Evolutionary conservation across 495 filamentous ascomycete genomes (phyloP).

Genomic region (Melanomma pulvis-pyrius): DNA sequence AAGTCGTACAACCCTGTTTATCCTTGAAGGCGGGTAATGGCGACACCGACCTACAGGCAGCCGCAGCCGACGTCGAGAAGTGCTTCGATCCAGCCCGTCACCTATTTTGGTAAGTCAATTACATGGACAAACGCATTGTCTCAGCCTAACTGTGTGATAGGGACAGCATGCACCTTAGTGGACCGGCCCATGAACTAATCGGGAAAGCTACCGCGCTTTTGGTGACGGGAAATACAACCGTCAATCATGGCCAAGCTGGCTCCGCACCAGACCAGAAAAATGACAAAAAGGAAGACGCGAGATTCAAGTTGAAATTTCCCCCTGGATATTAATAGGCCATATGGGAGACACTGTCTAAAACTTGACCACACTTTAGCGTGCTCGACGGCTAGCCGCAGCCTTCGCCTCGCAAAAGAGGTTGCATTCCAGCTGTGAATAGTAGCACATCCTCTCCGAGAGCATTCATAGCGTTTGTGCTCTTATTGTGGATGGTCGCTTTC

Average conservation of each 20-base stretch:
- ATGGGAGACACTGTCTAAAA: not conserved
- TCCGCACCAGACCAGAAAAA: not conserved
- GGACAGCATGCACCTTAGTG: slow-evolving; percentile 33
- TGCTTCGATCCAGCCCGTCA: slow-evolving; percentile 27
- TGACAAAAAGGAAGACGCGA: not conserved
- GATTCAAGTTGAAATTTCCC: slow-evolving; percentile 29
- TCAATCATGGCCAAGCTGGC: slow-evolving; percentile 10
- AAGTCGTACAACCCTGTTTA: slow-evolving; percentile 33
- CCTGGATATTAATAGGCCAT: slow-evolving; percentile 32
- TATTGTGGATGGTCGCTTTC: slow-evolving; percentile 12
- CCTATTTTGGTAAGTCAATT: slow-evolving; percentile 33
- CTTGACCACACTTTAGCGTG: slow-evolving; percentile 12
- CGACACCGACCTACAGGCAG: slow-evolving; percentile 5
- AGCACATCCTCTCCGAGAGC: slow-evolving; percentile 15
- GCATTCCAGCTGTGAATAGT: slow-evolving; percentile 11
- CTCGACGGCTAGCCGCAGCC: not conserved
- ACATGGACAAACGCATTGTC: slow-evolving; percentile 26
- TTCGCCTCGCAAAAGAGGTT: slow-evolving; percentile 12
- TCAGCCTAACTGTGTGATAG: slow-evolving; percentile 30
- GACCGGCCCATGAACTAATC: slow-evolving; percentile 31
- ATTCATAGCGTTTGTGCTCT: slow-evolving; percentile 12
- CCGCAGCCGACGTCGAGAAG: slow-evolving; percentile 20
- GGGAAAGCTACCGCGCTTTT: slow-evolving; percentile 28
- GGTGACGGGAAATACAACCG: slow-evolving; percentile 23
- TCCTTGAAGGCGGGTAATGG: slow-evolving; percentile 2